Evolutionary conservation across 73 alveolate species (phyloP).

Genomic region (Paramecium octaurelia): DNA sequence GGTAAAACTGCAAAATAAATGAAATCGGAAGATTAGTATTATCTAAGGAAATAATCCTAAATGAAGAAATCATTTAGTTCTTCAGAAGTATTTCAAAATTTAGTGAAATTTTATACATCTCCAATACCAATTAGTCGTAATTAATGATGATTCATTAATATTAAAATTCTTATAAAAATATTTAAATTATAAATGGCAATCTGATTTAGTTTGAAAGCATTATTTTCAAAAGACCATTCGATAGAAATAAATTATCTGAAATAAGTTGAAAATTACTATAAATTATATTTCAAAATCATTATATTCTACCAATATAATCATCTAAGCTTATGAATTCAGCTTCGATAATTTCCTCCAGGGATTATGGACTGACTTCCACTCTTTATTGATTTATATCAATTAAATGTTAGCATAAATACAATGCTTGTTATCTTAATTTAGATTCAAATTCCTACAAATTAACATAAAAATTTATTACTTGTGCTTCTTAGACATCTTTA

Average conservation of each 20-base stretch:
- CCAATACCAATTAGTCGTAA: not conserved
- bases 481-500: not conserved
- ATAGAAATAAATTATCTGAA: too few relatives aligned
- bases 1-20: not conserved
- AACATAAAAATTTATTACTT: not conserved
- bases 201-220: too few relatives aligned
- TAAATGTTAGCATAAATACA: conserved; percentile 49
- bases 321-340: conserved; percentile 26
- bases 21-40: not conserved
- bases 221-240: not conserved
- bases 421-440: conserved; percentile 26
- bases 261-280: not conserved
- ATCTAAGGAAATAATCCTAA: not conserved
- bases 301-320: not conserved
- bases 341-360: not conserved
- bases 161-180: not conserved
- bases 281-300: not conserved
- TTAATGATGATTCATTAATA: not conserved
- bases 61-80: not conserved
- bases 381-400: conserved; percentile 53
- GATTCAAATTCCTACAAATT: conserved; percentile 19
- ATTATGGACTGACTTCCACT: conserved; percentile 35
- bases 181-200: not conserved
- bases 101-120: not conserved
- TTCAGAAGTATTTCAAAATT: not conserved